Evolutionary conservation across 139 green algal species (phyloP), one percentile per base, ranked within the genome.

Genomic region (Chlorella sp.): DNA sequence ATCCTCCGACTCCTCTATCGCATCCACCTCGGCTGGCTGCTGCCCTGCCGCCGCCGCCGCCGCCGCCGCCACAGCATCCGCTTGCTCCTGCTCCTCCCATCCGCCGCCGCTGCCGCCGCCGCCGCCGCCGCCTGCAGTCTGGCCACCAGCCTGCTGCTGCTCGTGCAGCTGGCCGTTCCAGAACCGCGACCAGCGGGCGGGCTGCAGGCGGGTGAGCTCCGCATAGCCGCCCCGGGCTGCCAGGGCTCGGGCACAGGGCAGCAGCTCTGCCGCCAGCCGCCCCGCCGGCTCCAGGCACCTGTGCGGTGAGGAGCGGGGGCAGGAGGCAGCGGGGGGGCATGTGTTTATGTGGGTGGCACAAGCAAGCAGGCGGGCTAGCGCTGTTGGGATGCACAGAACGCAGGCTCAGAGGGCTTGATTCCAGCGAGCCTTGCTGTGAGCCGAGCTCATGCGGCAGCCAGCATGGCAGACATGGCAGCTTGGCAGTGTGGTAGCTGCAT

Each of bases 151-250:
- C 65, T 32, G 41, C 65, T 41, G 22, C 80, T 65, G 60, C 51
- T 80, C 80, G 51, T 68, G 76, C 44, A 90, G 26, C 62, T 83
- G 51, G 19, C 87, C 87, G 40, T 86, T 20, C 87, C 87, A 90
- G 28, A 86, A 72, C 8, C 76, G 78, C 14, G 56, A 43, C 87
- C 87, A 90, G 38, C 54, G 41, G 2, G 70, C 14, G 7, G 87
- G 87, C 81, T 76, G 82, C 68, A 86, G 77, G 19, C 30, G 78
- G 32, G 79, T 40, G 22, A 86, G 70, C 0, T 43, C 16, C 32
- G 81, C 30, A 72, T 74, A 46, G 36, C 14, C 8, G 41, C 40
- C 34, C 72, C 54, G 26, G 17, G 40, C 67, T 0, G 72, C 62
- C 1, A 86, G 64, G 30, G 68, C 20, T 8, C 81, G 81, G 11